phyloP scores from a whole-genome alignment of 768 basidiomycete genomes.

The Suillus subaureus region DNA sequence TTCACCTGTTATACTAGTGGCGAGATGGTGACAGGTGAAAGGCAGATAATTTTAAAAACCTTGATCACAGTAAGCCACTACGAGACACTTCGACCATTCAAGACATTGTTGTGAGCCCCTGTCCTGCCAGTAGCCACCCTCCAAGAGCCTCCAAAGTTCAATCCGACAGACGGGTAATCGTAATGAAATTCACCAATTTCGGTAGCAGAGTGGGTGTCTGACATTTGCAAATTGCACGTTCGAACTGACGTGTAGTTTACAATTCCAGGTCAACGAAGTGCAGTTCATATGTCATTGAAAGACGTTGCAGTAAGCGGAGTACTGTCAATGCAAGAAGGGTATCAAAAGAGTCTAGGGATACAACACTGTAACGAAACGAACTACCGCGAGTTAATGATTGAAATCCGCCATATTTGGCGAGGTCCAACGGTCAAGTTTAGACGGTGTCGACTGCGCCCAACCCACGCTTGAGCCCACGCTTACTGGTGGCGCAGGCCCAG shows the following conservation, averaged over 20 bases:
- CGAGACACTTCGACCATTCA: not conserved
- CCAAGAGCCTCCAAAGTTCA: not conserved
- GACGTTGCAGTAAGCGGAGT: not conserved
- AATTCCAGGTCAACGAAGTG: not conserved
- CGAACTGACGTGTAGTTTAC: not conserved
- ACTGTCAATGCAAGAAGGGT: constrained; percentile 10
- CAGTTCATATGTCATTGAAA: not conserved
- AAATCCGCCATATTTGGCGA: constrained; percentile 1
- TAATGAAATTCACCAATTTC: not conserved
- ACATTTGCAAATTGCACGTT: constrained; percentile 1
- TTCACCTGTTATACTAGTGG: not conserved
- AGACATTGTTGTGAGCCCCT: not conserved
- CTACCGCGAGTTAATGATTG: constrained; percentile 1
- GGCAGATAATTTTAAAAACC: not conserved
- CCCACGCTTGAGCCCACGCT: constrained; percentile 30
- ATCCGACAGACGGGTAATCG: not conserved
- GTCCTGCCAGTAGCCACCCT: not conserved
- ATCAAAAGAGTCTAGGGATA: constrained; percentile 13
- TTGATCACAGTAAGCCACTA: not conserved
- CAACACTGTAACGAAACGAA: not conserved
- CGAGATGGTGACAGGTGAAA: not conserved
- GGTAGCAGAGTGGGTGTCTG: not conserved
- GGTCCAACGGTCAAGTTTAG: constrained; percentile 2
- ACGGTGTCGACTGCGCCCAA: constrained; percentile 5
- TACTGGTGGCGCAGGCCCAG: constrained; percentile 37